phyloP scores from a whole-genome alignment of 2,329 filamentous ascomycete genomes.

The Uncinocarpus reesii region DNA sequence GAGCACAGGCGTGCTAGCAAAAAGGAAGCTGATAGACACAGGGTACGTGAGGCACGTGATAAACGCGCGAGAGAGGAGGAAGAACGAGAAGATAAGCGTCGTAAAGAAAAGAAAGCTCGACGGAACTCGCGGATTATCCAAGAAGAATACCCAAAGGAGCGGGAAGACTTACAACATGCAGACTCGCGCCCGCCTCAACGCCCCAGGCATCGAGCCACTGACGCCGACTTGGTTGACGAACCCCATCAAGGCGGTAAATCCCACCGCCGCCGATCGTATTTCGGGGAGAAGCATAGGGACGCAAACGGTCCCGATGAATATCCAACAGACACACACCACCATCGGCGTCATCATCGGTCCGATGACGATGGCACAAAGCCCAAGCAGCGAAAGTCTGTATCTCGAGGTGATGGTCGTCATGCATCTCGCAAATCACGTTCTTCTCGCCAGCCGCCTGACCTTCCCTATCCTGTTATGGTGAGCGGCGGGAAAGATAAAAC shows the following conservation, averaged over 20 bases:
- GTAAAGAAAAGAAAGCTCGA: constrained; percentile 51
- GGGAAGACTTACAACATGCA: constrained; percentile 21
- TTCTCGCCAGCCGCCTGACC: constrained; percentile 17
- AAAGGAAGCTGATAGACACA: constrained; percentile 40
- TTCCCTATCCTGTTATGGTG: constrained; percentile 25
- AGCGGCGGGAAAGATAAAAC: constrained; percentile 39
- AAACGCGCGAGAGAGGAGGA: constrained; percentile 36
- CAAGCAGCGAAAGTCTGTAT: constrained; percentile 29
- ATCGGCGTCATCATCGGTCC: constrained; percentile 25
- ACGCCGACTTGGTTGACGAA: constrained; percentile 18
- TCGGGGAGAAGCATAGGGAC: constrained; percentile 23
- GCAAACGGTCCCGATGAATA: constrained; percentile 24
- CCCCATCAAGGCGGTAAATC: constrained; percentile 16
- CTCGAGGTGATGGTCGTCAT: constrained; percentile 28
- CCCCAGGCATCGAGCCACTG: constrained; percentile 28
- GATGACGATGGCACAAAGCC: constrained; percentile 26
- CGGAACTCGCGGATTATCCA: constrained; percentile 38
- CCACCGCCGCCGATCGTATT: constrained; percentile 27
- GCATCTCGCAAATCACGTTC: constrained; percentile 23
- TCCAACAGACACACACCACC: constrained; percentile 22
- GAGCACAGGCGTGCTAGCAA: constrained; percentile 40
- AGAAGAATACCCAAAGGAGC: constrained; percentile 24
- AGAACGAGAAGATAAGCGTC: constrained; percentile 44
- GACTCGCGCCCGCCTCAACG: constrained; percentile 26
- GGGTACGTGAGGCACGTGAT: constrained; percentile 32